Evolutionary conservation across 2,329 filamentous ascomycete species (phyloP), one percentile per base, ranked within the genome.

Genomic region (Trichoderma sp.): DNA sequence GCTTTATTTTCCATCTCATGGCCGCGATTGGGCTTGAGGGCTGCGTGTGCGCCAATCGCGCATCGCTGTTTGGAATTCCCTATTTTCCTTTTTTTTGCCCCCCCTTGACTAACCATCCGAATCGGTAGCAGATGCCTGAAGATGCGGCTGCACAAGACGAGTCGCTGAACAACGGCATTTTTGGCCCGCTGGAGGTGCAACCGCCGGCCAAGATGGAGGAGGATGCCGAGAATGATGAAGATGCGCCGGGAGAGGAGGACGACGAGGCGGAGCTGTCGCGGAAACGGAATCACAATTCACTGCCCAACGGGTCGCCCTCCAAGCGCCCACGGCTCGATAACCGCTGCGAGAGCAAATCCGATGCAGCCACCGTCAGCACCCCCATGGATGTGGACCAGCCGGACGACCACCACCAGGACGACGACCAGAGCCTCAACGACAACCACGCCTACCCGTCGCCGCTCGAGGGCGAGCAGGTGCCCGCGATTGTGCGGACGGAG

Each of bases 381-480:
- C 56, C 54, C 45, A 41, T 61, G 50, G 61, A 68, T n/a, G 65
- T 71, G 68, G 72, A 80, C 82, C 59, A 62, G 26, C 70, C 81
- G 34, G 34, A 56, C 66, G 10, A 66, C 69, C 34, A 39, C 34
- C 34, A 39, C 63, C 28, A 39, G 34, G 64, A 70, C 67, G 72
- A 79, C 82, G 71, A 78, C 81, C 50, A 84, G 82, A 68, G 82
- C 85, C 69, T 76, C 65, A 76, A 78, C 68, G 78, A 80, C 72
- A 85, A 85, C 72, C 85, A 88, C 75, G 86, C 86, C 71, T 89
- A 89, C 72, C 87, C 86, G 61, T 89, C 87, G 63, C 86, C 87
- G 63, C 81, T 86, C 21, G 85, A 87, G 73, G 82, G 83, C 66
- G 85, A 87, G 69, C 80, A 82, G 67, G 80, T 79, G 62, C 78